Evolutionary conservation across 805 yeast genomes (phyloP).

Genomic region (Tetrapisispora fleetii): DNA sequence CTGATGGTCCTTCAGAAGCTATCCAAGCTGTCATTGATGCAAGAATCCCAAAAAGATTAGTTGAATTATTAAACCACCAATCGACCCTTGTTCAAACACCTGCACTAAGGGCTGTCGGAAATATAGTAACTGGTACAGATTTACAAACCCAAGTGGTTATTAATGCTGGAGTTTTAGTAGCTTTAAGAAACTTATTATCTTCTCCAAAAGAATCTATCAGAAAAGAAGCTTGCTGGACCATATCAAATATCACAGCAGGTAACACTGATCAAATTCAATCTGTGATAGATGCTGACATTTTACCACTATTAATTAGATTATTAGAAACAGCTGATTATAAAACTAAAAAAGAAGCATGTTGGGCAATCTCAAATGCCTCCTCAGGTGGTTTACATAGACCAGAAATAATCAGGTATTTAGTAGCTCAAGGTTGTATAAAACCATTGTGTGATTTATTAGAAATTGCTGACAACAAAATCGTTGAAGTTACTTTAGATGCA

Average conservation of each 20-base stretch:
- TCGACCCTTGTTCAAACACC: conserved; percentile 90
- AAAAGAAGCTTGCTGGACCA: conserved; percentile 98
- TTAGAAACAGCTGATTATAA: conserved; percentile 83
- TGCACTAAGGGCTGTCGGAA: conserved; percentile 93
- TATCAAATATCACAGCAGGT: conserved; percentile 96
- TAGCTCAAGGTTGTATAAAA: conserved; percentile 91
- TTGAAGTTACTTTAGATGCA: conserved; percentile 92
- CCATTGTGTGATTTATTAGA: conserved; percentile 89
- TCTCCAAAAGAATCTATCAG: conserved; percentile 86
- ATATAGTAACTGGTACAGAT: conserved; percentile 96
- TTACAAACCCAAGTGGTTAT: conserved; percentile 90
- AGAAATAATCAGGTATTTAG: conserved; percentile 87
- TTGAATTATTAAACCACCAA: conserved; percentile 78
- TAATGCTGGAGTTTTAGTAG: conserved; percentile 84
- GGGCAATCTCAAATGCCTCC: conserved; percentile 98
- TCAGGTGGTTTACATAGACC: conserved; percentile 91
- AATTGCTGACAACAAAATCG: conserved; percentile 81
- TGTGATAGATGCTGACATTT: conserved; percentile 86
- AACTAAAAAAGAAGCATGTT: conserved; percentile 96
- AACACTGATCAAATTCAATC: conserved; percentile 93
- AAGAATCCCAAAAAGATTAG: conserved; percentile 87
- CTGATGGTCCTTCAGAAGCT: conserved; percentile 87
- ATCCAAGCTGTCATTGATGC: conserved; percentile 96
- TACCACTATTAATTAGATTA: conserved; percentile 80
- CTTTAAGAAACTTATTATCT: conserved; percentile 66